These are phyloP conservation scores for Rhizodiscina lignyota DNA, from an alignment of 495 filamentous ascomycete species.

Conservation along the genomic window DNA sequence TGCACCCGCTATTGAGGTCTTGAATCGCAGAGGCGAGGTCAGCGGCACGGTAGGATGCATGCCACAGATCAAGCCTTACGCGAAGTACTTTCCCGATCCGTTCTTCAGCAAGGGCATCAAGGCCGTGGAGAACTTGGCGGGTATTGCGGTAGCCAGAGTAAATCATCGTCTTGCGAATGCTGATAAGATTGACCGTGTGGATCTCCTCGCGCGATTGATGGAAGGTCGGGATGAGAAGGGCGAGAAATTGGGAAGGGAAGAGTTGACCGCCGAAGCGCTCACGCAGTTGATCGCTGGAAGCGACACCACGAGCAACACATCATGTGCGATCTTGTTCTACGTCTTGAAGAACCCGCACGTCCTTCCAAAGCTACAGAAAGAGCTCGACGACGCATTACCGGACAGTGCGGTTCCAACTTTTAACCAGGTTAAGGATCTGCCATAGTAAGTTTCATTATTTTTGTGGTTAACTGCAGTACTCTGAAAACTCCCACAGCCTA, in stretches of 20 bases:
- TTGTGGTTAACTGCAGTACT: background rate
- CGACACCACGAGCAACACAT: slow-evolving; percentile 81
- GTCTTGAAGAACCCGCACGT: slow-evolving; percentile 48
- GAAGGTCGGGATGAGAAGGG: slow-evolving; percentile 74
- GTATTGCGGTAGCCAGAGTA: slow-evolving; percentile 65
- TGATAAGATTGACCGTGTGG: slow-evolving; percentile 45
- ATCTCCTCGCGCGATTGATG: slow-evolving; percentile 71
- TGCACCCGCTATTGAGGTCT: slow-evolving; percentile 51
- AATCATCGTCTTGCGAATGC: slow-evolving; percentile 52
- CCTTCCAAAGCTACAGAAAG: slow-evolving; percentile 48
- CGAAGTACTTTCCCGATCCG: slow-evolving; percentile 47
- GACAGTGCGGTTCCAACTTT: slow-evolving; percentile 46
- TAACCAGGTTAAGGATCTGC: slow-evolving; percentile 54
- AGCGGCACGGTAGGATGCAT: slow-evolving; percentile 37
- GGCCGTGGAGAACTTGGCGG: slow-evolving; percentile 50
- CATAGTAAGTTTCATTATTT: slow-evolving; percentile 34
- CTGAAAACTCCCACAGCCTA: slow-evolving; percentile 23
- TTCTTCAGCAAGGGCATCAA: slow-evolving; percentile 47
- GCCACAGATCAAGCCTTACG: slow-evolving; percentile 45
- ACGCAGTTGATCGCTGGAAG: slow-evolving; percentile 84
- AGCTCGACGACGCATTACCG: slow-evolving; percentile 55
- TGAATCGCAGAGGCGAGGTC: slow-evolving; percentile 54
- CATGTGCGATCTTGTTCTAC: slow-evolving; percentile 74
- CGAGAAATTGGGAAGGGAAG: slow-evolving; percentile 51
- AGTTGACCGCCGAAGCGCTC: slow-evolving; percentile 75